Percentiles rank a stretch among this genome's conserved stretches.
phyloP scores from a whole-genome alignment of 495 filamentous ascomycete species.

The Baudoinia panamericana region DNA sequence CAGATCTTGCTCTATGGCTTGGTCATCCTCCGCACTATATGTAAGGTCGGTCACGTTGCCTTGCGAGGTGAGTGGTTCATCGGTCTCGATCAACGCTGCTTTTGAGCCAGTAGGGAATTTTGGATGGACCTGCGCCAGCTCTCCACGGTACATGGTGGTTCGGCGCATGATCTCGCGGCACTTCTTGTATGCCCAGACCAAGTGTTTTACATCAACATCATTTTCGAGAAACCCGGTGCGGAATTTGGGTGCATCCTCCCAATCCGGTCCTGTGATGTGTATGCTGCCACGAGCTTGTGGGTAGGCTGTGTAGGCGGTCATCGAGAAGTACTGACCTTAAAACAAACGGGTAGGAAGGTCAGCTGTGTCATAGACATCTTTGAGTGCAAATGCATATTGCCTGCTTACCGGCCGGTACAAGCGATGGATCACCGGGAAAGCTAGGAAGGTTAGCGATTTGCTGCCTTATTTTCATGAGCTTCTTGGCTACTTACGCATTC shows the following conservation, averaged over 20 bases:
- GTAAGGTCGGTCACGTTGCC: slow-evolving; percentile 1
- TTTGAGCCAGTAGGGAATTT: slow-evolving; percentile 34
- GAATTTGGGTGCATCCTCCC: slow-evolving; percentile 23
- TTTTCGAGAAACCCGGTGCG: slow-evolving; percentile 29
- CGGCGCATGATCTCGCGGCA: slow-evolving; percentile 40
- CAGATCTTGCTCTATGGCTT: slow-evolving; percentile 34
- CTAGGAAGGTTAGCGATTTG: neutral
- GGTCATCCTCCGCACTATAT: slow-evolving; percentile 41
- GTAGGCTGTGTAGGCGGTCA: slow-evolving; percentile 34
- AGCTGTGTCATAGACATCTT: too few relatives aligned
- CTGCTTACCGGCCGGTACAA: slow-evolving; percentile 20
- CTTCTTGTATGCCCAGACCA: slow-evolving; percentile 30
- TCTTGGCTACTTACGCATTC: slow-evolving; percentile 13
- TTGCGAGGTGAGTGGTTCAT: neutral
- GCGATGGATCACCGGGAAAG: slow-evolving; percentile 22
- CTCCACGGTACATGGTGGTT: slow-evolving; percentile 39
- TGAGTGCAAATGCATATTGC: too few relatives aligned
- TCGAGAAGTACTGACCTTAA: slow-evolving; percentile 32
- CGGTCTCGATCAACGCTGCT: slow-evolving; percentile 23
- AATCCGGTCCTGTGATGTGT: slow-evolving; percentile 35
- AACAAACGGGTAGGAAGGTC: too few relatives aligned
- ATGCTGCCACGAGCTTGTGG: slow-evolving; percentile 42
- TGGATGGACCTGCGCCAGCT: slow-evolving; percentile 38
- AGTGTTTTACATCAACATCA: slow-evolving; percentile 27
- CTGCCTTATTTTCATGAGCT: neutral